A percentile compares a stretch with the other conserved stretches of the same genome.
phyloP scores from a whole-genome alignment of 371 early-diverging fungal species.

The Mucor irregularis region DNA sequence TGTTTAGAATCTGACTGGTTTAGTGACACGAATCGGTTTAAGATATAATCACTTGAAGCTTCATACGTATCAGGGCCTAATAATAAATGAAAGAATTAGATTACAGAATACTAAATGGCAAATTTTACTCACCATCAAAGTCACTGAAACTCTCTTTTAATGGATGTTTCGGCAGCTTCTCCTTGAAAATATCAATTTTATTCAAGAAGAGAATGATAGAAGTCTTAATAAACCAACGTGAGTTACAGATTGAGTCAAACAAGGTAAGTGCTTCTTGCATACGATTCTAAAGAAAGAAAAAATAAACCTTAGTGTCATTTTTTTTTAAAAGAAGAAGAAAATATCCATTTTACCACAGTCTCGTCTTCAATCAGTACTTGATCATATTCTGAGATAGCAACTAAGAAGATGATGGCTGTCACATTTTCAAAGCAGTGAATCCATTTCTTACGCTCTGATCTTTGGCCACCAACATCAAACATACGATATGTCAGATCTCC shows the following conservation, averaged over 20 bases:
- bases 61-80: constrained; percentile 69
- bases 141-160: constrained; percentile 74
- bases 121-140: constrained; percentile 47
- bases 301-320: not conserved
- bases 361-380: constrained; percentile 93
- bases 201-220: constrained; percentile 82
- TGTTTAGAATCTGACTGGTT: constrained; percentile 48
- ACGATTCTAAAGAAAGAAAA: constrained; percentile 65
- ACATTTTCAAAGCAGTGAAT: constrained; percentile 94
- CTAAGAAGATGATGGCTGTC: constrained; percentile 89
- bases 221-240: constrained; percentile 76
- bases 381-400: constrained; percentile 92
- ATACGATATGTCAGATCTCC: constrained; percentile 82
- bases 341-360: constrained; percentile 52
- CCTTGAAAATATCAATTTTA: constrained; percentile 80
- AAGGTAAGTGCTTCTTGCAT: constrained; percentile 80
- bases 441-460: constrained; percentile 93
- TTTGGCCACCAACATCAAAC: constrained; percentile 95
- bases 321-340: no score
- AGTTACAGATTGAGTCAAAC: constrained; percentile 80
- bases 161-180: constrained; percentile 66
- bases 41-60: constrained; percentile 48
- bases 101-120: not conserved
- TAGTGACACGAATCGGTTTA: constrained; percentile 43
- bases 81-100: not conserved